phyloP scores from a whole-genome alignment of 108 stramenopile species.

The Skeletonema grethae region DNA sequence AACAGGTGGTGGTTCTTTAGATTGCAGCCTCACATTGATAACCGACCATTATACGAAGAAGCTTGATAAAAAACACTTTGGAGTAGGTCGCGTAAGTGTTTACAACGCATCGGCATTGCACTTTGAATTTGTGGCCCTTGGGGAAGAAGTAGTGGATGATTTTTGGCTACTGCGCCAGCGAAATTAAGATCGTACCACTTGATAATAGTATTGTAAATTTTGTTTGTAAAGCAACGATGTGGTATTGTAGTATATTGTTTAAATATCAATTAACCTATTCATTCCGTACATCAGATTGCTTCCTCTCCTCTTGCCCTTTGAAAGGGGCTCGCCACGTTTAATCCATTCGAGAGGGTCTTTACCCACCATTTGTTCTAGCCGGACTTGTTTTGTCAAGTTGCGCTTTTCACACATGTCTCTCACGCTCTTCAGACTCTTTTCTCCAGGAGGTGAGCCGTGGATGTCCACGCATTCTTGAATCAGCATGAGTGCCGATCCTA shows the following conservation, averaged over 20 bases:
- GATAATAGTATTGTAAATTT: constrained; percentile 5
- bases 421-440: constrained; percentile 56
- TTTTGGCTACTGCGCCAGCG: constrained; percentile 38
- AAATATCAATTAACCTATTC: constrained; percentile 48
- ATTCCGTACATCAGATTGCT: constrained; percentile 43
- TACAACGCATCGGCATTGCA: constrained; percentile 39
- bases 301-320: constrained; percentile 61
- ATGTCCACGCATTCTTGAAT: constrained; percentile 78
- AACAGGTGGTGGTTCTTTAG: constrained; percentile 50
- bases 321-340: constrained; percentile 63
- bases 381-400: constrained; percentile 47
- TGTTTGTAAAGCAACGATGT: neutral
- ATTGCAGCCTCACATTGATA: constrained; percentile 6
- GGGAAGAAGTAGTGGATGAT: constrained; percentile 48
- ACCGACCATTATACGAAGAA: constrained; percentile 28
- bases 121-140: constrained; percentile 51
- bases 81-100: constrained; percentile 44
- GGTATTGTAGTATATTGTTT: neutral
- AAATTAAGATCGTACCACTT: neutral
- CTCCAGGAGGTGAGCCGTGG: constrained; percentile 74
- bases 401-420: constrained; percentile 58
- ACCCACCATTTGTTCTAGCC: constrained; percentile 65
- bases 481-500: constrained; percentile 76
- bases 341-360: constrained; percentile 80
- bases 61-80: constrained; percentile 22